phyloP scores from a whole-genome alignment of 805 yeast species.

The Teunomyces gatunensis region DNA sequence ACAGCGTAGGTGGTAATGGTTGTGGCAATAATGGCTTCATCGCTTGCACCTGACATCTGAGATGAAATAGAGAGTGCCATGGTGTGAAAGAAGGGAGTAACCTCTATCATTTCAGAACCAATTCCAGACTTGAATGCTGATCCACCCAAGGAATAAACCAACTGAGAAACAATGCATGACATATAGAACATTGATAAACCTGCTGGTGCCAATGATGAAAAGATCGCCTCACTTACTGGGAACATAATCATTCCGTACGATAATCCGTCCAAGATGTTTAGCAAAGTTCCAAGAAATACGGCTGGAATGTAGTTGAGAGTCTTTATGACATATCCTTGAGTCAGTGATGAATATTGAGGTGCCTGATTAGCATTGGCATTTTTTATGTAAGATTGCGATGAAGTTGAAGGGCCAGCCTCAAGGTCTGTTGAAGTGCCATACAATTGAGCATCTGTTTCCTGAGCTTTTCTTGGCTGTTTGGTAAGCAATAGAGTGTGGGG shows the following conservation, averaged over 20 bases:
- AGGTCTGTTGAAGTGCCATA: conserved; percentile 6
- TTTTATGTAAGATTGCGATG: background rate
- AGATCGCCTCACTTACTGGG: conserved; percentile 80
- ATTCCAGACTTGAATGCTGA: conserved; percentile 87
- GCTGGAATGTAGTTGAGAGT: conserved; percentile 66
- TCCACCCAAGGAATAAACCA: conserved; percentile 86
- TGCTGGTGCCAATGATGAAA: conserved; percentile 76
- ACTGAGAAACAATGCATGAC: conserved; percentile 85
- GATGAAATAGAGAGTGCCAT: conserved; percentile 77
- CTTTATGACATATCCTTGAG: conserved; percentile 13
- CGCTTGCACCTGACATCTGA: conserved; percentile 43
- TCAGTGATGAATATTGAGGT: background rate
- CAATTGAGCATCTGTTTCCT: background rate
- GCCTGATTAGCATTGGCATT: background rate
- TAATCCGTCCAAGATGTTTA: conserved; percentile 88
- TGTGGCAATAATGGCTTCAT: conserved; percentile 68
- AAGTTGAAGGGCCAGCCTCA: conserved; percentile 6
- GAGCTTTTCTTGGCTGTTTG: conserved; percentile 5
- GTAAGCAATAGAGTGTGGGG: conserved; percentile 13
- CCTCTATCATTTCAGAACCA: conserved; percentile 98
- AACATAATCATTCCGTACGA: conserved; percentile 98
- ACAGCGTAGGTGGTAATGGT: conserved; percentile 82
- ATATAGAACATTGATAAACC: conserved; percentile 94
- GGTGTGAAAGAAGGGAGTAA: conserved; percentile 96
- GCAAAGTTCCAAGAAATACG: conserved; percentile 76